Evolutionary conservation across 2,329 filamentous ascomycete genomes (phyloP), one percentile per base, ranked within the genome.

Genomic region (Aspergillus pseudoviridinutans): DNA sequence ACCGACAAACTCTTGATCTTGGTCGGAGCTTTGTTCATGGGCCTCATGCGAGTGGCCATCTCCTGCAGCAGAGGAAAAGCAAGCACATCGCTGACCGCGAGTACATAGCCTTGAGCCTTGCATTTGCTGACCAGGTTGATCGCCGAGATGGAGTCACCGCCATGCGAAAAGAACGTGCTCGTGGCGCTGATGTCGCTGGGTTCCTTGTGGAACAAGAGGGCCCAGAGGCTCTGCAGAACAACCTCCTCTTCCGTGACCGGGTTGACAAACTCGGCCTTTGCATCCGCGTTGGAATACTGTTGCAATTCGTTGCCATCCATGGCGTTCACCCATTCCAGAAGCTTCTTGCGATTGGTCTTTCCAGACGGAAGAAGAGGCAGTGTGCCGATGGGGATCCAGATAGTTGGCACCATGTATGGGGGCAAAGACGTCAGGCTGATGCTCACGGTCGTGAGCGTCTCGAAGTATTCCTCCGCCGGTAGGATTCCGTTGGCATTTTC

Each of bases 111-210:
- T 4, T 47, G 38, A 25, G 49, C 53, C n/a, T 56, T 55, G 49
- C 44, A 35, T 25, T 50, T 47, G 28, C 54, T 63, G 32, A 56
- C 63, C 29, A 65, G 57, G 44, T 58, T 59, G 17, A 65, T 57
- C 6, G 61, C 63, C 8, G 59, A 44, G 47, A 65, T 64, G 20
- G 63, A 65, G 50, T 65, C 61, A 25, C 63, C 63, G 44, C 63
- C 63, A 35, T 53, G 38, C 8, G 49, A 38, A 20, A 54, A 56
- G 50, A 64, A 64, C 20, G 50, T 53, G 22, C 41, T 50, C 8
- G 49, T 53, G 24, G 29, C 47, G 28, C 51, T 41, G 25, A 62
- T 59, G 4, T 51, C 49, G 17, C 51, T 35, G 9, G 52, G 35
- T 4, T 49, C 44, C 2, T 49, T 51, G 27, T 51, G 41, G 42